Evolutionary conservation across 805 yeast genomes (phyloP), one percentile per base, ranked within the genome.

Genomic region (Ogataea pini): DNA sequence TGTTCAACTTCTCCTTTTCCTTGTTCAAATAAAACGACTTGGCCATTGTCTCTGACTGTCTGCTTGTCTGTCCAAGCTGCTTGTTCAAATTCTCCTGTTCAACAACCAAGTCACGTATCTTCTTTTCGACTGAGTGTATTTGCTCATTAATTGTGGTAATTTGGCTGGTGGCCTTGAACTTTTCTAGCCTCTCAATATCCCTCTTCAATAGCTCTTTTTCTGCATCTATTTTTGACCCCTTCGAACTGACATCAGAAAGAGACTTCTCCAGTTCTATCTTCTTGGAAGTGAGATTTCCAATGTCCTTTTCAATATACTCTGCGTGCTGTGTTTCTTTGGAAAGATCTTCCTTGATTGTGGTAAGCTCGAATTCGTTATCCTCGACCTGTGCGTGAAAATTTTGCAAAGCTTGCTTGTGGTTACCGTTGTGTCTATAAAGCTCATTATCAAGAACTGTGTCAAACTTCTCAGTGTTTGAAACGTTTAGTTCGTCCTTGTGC

Each of bases 41-140:
- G 0, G 89, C 85, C 51, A 78, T 70, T 2, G 74, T 57, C 42
- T 83, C 90, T 0, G 86, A 71, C 58, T 80, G 85, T 56, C 76
- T 75, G 55, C 79, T 83, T 3, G 78, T 73, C 13, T 69, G 65
- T 4, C 78, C 60, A 12, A 87, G 70, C 17, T 79, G 75, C 14
- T 72, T 72, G 47, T 77, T 76, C 13, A 82, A 57, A 0, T 71
- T 72, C 8, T 88, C 94, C 9, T 82, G 59, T 18, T 75, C 73
- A 16, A 60, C 55, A 52, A 79, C 83, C 3, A 72, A 18, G 2
- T 59, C 36, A 2, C 63, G 42, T 7, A 80, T 64, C 28, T 67
- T 58, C 9, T 60, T 56, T 37, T 78, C 76, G 7, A 70, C 70
- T 0, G 60, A 54, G 16, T 67, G 67, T 1, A 82, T 71, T 12